Conservation (phyloP, 352 stramenopile species). For the Pythium dissotocum region DNA sequence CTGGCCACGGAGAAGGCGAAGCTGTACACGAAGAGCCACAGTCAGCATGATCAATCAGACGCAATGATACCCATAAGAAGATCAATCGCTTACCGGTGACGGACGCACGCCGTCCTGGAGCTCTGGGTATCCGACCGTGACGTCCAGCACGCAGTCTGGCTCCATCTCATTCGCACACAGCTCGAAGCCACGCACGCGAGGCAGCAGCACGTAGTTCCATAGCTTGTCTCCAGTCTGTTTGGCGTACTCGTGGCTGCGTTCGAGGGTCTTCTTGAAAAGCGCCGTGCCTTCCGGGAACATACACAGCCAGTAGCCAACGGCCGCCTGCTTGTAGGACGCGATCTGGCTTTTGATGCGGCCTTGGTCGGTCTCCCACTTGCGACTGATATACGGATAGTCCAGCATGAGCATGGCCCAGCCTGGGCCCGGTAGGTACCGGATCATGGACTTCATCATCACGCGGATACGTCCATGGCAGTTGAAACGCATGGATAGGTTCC, state of each 20-base stretch:
- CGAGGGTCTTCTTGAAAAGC: constrained; percentile 67
- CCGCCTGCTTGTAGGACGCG: constrained; percentile 49
- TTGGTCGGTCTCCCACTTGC: constrained; percentile 70
- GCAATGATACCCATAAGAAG: neutral
- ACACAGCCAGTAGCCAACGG: constrained; percentile 54
- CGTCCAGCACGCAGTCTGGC: constrained; percentile 67
- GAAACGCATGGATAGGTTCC: constrained; percentile 62
- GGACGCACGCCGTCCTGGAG: constrained; percentile 65
- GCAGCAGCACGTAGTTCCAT: constrained; percentile 74
- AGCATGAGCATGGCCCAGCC: constrained; percentile 73
- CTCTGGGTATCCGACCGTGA: constrained; percentile 79
- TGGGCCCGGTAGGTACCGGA: constrained; percentile 57
- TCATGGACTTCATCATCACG: constrained; percentile 78
- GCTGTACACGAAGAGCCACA: constrained; percentile 19
- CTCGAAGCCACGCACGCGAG: constrained; percentile 66
- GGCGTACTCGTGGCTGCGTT: constrained; percentile 62
- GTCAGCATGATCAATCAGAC: neutral
- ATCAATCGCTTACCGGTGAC: constrained; percentile 45
- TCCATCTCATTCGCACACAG: constrained; percentile 66
- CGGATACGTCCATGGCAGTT: constrained; percentile 68
- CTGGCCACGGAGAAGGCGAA: constrained; percentile 63
- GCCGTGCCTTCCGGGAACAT: constrained; percentile 85
- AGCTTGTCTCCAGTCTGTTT: constrained; percentile 39
- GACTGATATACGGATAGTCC: constrained; percentile 73
- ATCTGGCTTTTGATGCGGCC: constrained; percentile 48